Percentiles rank a stretch among this genome's conserved stretches.
These are phyloP conservation scores for Picochlorum costavermella DNA, from an alignment of 139 green algal species.

Conservation along the genomic window DNA sequence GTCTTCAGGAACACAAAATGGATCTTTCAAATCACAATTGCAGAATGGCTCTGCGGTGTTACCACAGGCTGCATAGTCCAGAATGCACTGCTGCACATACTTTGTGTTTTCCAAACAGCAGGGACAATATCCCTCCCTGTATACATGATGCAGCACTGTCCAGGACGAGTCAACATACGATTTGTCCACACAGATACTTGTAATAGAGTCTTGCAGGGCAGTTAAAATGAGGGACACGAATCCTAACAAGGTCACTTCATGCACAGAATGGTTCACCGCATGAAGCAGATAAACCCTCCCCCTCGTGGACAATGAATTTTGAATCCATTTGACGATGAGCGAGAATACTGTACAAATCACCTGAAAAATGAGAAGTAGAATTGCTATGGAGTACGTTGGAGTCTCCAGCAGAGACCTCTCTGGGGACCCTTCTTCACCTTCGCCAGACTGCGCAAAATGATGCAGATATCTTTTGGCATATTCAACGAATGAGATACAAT, in stretches of 20 bases:
- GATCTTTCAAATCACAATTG: constrained; percentile 8
- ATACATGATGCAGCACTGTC: background rate
- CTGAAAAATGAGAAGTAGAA: constrained; percentile 5
- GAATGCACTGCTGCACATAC: constrained; percentile 1
- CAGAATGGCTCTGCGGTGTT: constrained; percentile 6
- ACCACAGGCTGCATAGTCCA: constrained; percentile 3
- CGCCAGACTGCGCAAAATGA: too few relatives aligned
- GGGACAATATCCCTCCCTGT: background rate
- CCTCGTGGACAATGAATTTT: background rate
- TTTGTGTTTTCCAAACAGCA: constrained; percentile 5
- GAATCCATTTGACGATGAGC: background rate
- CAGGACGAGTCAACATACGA: background rate
- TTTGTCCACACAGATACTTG: constrained; percentile 1
- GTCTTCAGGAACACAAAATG: background rate
- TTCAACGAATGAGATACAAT: too few relatives aligned
- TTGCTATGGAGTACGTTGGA: background rate
- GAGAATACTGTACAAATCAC: constrained; percentile 1
- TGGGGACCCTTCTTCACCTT: too few relatives aligned
- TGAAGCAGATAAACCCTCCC: background rate
- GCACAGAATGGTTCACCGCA: constrained; percentile 7
- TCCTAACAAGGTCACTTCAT: background rate
- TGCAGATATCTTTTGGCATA: too few relatives aligned
- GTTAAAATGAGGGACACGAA: constrained; percentile 7
- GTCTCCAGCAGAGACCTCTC: constrained; percentile 2
- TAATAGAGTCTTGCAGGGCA: constrained; percentile 7